These are phyloP conservation scores for Phytopythium kandeliae DNA, from an alignment of 352 stramenopile species.

Conservation along the genomic window DNA sequence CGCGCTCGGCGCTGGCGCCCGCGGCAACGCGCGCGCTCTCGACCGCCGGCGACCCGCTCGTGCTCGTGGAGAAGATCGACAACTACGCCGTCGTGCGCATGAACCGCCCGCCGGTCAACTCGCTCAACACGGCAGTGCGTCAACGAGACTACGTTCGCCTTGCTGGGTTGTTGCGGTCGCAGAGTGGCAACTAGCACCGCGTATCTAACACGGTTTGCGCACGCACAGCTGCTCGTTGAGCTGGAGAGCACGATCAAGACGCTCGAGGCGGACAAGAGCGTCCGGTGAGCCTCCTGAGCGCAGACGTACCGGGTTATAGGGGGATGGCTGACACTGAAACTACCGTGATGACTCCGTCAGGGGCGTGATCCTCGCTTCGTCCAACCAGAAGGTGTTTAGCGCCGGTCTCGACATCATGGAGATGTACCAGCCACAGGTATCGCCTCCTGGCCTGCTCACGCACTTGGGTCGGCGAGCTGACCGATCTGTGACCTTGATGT, in stretches of 20 bases:
- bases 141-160: neutral
- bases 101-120: constrained; percentile 79
- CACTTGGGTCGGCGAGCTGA: neutral
- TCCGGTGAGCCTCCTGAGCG: constrained; percentile 33
- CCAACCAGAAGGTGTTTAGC: constrained; percentile 84
- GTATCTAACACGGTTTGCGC: neutral
- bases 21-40: constrained; percentile 18
- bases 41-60: constrained; percentile 32
- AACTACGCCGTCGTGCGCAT: constrained; percentile 76
- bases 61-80: constrained; percentile 68
- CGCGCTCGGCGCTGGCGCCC: constrained; percentile 1
- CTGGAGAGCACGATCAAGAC: constrained; percentile 64
- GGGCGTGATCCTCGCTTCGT: constrained; percentile 72
- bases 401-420: constrained; percentile 92
- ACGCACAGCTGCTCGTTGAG: constrained; percentile 53
- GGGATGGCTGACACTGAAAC: too few relatives aligned
- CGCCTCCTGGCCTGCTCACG: neutral
- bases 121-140: constrained; percentile 61
- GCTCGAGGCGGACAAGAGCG: constrained; percentile 66
- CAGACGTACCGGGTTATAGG: too few relatives aligned
- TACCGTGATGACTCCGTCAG: constrained; percentile 16
- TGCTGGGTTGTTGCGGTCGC: neutral
- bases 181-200: too few relatives aligned
- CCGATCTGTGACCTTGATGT: neutral
- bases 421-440: constrained; percentile 85